Evolutionary conservation across 2,329 filamentous ascomycete genomes (phyloP), one percentile per base, ranked within the genome.

Genomic region (Aureobasidium sp.): DNA sequence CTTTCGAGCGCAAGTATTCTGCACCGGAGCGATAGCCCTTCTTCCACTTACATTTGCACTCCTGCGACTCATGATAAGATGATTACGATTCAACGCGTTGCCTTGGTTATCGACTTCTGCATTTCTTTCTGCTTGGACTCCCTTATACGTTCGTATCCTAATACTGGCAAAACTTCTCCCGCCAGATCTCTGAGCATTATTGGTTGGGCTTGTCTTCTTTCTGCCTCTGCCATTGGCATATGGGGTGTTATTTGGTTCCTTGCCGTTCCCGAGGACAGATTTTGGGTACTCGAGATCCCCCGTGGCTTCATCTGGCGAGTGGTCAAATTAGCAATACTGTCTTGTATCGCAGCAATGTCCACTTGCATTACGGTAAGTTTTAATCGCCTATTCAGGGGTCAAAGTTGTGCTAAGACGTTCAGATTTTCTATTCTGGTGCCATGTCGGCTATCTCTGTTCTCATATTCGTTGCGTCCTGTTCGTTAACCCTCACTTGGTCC

Each of bases 41-140:
- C 68, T 42, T 79, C 78, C 17, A 79, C 78, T 3, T 78, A 78
- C 61, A 78, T 82, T 23, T 82, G 80, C 65, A 74, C 78, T 1
- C 67, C 74, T 11, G 66, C 70, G 1, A 70, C 73, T 31, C 64
- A 68, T 19, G 69, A 67, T 54, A 65, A 67, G 10, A 65, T 78
- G 8, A 74, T 72, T 7, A 63, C 67, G 3, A 63, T 78, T 51
- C 75, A 76, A 63, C 58, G 73, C 31, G 33, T 74, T 27, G 73
- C 70, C 25, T 64, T 73, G 1, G 31, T 74, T 8, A 61, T 80
- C 21, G 79, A 82, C 64, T 68, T 72, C 15, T 54, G 68, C 37
- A 71, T 80, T 47, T 61, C 77, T 17, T 69, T 76, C 35, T 70
- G 66, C 29, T 40, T 71, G 23, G 64, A 61, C 23, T 61, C 65